A percentile compares a stretch with the other conserved stretches of the same genome.
Conservation (phyloP, 257 asterid genomes). For the Avicennia marina region DNA sequence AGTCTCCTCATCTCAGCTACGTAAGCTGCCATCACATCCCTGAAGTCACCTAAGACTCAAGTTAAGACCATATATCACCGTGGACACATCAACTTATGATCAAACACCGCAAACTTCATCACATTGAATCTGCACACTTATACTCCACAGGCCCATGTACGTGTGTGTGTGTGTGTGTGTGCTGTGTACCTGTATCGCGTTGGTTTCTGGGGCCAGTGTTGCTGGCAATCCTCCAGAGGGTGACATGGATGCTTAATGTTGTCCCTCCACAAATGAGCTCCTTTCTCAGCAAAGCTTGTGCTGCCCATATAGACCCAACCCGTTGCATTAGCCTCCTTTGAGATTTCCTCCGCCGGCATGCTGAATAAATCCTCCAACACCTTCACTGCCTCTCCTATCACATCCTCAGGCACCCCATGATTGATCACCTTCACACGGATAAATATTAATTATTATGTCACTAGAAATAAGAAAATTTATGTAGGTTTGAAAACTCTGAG, state of each 20-base stretch:
- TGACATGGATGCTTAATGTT: slow-evolving; percentile 52
- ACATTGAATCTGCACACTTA: too few species aligned
- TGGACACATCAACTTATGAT: too few species aligned
- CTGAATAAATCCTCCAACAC: slow-evolving; percentile 36
- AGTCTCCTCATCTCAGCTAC: slow-evolving; percentile 30
- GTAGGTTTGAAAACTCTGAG: too few species aligned
- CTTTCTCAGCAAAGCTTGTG: slow-evolving; percentile 23
- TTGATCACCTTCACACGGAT: slow-evolving; percentile 27
- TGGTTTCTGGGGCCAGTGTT: slow-evolving; percentile 58
- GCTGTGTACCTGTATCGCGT: slow-evolving; percentile 36
- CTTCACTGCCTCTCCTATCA: slow-evolving; percentile 24
- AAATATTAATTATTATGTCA: background rate
- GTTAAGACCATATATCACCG: too few species aligned
- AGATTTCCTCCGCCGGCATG: slow-evolving; percentile 31
- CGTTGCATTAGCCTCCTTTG: slow-evolving; percentile 28
- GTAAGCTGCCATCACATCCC: slow-evolving; percentile 38
- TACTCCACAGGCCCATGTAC: too few species aligned
- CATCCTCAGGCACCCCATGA: slow-evolving; percentile 42
- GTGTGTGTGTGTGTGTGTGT: too few species aligned
- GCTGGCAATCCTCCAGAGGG: slow-evolving; percentile 49
- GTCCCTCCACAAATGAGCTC: slow-evolving; percentile 62
- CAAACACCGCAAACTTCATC: too few species aligned
- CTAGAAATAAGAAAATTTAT: background rate
- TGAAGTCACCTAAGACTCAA: too few species aligned
- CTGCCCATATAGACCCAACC: slow-evolving; percentile 44